Percentiles rank a stretch among this genome's conserved stretches.
These are phyloP conservation scores for Tuctoria greenei DNA, from an alignment of 176 grass and related monocot species.

Conservation along the genomic window DNA sequence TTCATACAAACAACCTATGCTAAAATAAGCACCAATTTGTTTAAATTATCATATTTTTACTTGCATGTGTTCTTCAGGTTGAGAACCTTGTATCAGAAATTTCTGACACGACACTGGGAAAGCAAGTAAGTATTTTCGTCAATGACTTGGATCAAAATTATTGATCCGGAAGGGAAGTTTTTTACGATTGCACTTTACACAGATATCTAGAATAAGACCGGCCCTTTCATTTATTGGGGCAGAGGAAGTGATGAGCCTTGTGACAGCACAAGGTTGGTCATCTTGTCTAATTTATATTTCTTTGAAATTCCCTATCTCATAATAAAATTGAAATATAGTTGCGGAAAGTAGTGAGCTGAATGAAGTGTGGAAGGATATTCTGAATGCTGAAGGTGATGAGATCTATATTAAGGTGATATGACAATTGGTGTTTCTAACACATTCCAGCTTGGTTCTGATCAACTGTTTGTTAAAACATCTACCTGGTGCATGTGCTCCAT, in stretches of 20 bases:
- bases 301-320: slow-evolving; percentile 32
- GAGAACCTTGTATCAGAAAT: slow-evolving; percentile 96
- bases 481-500: slow-evolving; percentile 30
- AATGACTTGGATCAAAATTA: slow-evolving; percentile 16
- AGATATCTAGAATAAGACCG: slow-evolving; percentile 96
- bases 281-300: slow-evolving; percentile 24
- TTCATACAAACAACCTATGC: slow-evolving; percentile 7
- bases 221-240: slow-evolving; percentile 89
- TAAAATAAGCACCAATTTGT: slow-evolving; percentile 28
- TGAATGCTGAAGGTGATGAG: slow-evolving; percentile 91
- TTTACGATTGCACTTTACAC: slow-evolving; percentile 39
- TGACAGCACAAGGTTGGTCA: slow-evolving; percentile 85
- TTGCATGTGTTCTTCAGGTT: slow-evolving; percentile 54
- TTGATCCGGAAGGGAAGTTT: slow-evolving; percentile 21
- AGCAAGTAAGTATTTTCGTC: slow-evolving; percentile 61
- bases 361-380: slow-evolving; percentile 95
- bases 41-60: slow-evolving; percentile 21
- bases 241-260: slow-evolving; percentile 96
- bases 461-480: not conserved
- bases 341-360: slow-evolving; percentile 78
- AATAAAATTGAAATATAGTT: slow-evolving; percentile 59
- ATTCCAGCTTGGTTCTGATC: slow-evolving; percentile 33
- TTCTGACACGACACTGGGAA: slow-evolving; percentile 83
- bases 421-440: not conserved
- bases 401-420: slow-evolving; percentile 92